Conservation (phyloP, 352 stramenopile genomes). For the Phytophthora lateralis region DNA sequence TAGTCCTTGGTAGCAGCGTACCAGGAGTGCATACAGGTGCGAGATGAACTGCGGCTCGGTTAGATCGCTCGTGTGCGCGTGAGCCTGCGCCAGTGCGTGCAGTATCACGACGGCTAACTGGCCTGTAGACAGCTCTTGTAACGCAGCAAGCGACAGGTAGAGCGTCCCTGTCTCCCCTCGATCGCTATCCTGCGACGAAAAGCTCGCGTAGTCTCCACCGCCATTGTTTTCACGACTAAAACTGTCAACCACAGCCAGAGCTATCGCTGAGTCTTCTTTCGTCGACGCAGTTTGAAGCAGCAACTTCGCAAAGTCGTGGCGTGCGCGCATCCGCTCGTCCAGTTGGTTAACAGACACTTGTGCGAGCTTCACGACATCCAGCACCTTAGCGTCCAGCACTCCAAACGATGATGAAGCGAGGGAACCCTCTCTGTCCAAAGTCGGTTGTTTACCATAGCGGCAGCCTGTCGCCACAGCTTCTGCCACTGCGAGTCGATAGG, state of each 20-base stretch:
- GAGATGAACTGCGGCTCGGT: constrained; percentile 56
- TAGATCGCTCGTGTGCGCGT: constrained; percentile 41
- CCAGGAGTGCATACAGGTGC: constrained; percentile 53
- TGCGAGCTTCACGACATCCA: constrained; percentile 6
- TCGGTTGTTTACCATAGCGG: constrained; percentile 19
- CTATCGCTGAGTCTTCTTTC: constrained; percentile 1
- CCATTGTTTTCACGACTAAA: constrained; percentile 18
- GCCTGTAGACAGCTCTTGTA: constrained; percentile 49
- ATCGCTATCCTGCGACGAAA: background rate
- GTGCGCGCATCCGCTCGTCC: constrained; percentile 36
- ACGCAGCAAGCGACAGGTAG: constrained; percentile 35
- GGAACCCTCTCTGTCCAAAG: background rate
- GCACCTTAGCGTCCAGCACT: constrained; percentile 12
- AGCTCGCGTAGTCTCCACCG: constrained; percentile 22
- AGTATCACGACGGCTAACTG: constrained; percentile 63
- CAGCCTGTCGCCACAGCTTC: constrained; percentile 30
- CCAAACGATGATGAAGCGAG: constrained; percentile 22
- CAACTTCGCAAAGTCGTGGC: constrained; percentile 37
- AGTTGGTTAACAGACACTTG: constrained; percentile 18
- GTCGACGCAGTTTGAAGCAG: constrained; percentile 32
- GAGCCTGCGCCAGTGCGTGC: constrained; percentile 50
- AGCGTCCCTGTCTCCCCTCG: constrained; percentile 23
- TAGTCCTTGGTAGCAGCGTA: constrained; percentile 67
- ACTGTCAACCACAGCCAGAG: constrained; percentile 11
- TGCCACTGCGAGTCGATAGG: constrained; percentile 29